A percentile compares a stretch with the other conserved stretches of the same genome.
These are phyloP conservation scores for Cladophialophora exuberans DNA, from an alignment of 2,329 filamentous ascomycete species.

Conservation along the genomic window DNA sequence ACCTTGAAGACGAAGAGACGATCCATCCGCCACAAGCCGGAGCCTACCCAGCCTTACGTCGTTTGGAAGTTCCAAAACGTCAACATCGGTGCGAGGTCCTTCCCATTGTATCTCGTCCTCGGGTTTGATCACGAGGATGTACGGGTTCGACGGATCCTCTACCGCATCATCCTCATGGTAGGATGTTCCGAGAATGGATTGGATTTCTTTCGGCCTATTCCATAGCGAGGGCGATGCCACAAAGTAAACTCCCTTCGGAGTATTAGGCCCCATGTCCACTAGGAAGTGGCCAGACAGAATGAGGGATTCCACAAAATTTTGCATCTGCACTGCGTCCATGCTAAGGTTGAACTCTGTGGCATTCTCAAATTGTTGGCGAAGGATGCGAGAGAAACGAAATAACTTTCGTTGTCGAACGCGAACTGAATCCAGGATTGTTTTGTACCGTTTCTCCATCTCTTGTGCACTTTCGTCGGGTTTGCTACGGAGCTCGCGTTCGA, in stretches of 20 bases:
- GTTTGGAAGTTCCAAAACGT: slow-evolving; percentile 75
- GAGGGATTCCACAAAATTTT: slow-evolving; percentile 78
- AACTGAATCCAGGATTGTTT: slow-evolving; percentile 91
- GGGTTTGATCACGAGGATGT: slow-evolving; percentile 81
- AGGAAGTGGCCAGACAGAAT: slow-evolving; percentile 84
- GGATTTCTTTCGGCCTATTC: slow-evolving; percentile 77
- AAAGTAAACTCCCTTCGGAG: slow-evolving; percentile 76
- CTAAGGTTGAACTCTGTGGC: slow-evolving; percentile 92
- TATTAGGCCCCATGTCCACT: slow-evolving; percentile 67
- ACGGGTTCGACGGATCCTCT: slow-evolving; percentile 78
- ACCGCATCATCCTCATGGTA: slow-evolving; percentile 69
- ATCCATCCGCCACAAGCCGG: slow-evolving; percentile 85
- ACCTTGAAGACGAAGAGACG: slow-evolving; percentile 73
- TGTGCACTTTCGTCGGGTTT: slow-evolving; percentile 79
- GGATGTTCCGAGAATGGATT: slow-evolving; percentile 79
- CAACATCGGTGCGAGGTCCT: slow-evolving; percentile 71
- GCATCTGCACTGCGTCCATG: slow-evolving; percentile 68
- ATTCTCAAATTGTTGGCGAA: slow-evolving; percentile 95
- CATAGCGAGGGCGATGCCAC: slow-evolving; percentile 81
- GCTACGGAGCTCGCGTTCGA: slow-evolving; percentile 85
- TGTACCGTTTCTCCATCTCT: slow-evolving; percentile 97
- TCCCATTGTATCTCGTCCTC: slow-evolving; percentile 81
- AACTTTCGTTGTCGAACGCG: slow-evolving; percentile 94
- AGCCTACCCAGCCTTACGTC: slow-evolving; percentile 87
- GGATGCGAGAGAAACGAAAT: slow-evolving; percentile 87